Base-by-base conservation (phyloP, 768 basidiomycete species). In the Psilocybe tampanensis region DNA sequence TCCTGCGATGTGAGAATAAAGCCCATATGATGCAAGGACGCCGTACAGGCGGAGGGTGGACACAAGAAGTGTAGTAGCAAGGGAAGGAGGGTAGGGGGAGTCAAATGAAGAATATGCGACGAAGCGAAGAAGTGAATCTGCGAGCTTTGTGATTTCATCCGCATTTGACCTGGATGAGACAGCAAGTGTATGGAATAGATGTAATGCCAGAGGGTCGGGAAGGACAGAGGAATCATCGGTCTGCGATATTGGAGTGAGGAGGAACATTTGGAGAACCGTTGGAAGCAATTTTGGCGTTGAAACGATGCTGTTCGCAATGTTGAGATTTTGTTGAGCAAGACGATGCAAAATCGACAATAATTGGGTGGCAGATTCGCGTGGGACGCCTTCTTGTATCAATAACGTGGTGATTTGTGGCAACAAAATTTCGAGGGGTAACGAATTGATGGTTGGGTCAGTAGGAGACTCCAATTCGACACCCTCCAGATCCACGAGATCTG, bases 101-200 rank as follows among this genome's bases (percentile, higher is more conserved):
- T 72, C 62, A 13, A 74, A 60, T 3, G 86, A 90, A 22, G 84
- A 76, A 48, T 77, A 73, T 0, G 85, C 76, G 45, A 93, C 67
- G 65, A 92, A 96, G 21, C 90, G 85, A 43, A 96, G 76, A 1
- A 92, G 80, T 0, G 85, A 76, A 62, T 91, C 88, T 1, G 85
- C 80, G 17, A 80, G 72, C 13, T 81, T 82, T 32, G 80, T 66
- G 7, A 94, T 71, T 6, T 75, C 73, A 9, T 70, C 70, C 0
- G 94, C 94, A 56, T 84, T 88, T 1, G 73, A 62, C n/a, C 94
- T 83, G 0, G 92, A 91, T 1, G 90, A 82, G 2, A 71, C 69
- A 0, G 84, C 84, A 24, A 94, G 76, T 0, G 76, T 77, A 12
- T 66, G 74, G 18, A 94, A 72, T 19, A 91, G 64, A n/a, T 73